These are phyloP conservation scores for Spinellus fusiger DNA, from an alignment of 192 early-diverging fungal genomes.

Conservation along the genomic window DNA sequence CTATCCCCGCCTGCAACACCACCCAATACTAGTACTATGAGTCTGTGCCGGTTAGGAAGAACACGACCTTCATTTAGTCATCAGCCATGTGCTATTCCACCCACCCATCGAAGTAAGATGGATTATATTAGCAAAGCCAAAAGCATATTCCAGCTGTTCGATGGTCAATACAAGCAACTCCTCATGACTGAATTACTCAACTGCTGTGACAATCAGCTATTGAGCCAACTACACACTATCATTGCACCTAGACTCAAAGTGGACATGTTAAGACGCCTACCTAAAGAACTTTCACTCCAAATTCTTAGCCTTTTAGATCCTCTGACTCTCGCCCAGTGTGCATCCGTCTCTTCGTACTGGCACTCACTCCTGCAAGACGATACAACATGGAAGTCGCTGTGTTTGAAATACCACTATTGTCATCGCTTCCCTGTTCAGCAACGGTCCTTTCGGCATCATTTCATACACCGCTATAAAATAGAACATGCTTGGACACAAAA, in stretches of 20 bases:
- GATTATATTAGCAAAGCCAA: slow-evolving; percentile 25
- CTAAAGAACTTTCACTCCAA: slow-evolving; percentile 68
- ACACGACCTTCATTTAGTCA: background rate
- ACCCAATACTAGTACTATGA: slow-evolving; percentile 15
- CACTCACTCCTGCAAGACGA: slow-evolving; percentile 45
- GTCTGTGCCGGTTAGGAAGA: background rate
- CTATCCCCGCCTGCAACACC: slow-evolving; percentile 33
- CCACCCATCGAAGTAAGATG: slow-evolving; percentile 4
- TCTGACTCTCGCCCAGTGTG: slow-evolving; percentile 66
- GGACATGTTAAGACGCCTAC: slow-evolving; percentile 81
- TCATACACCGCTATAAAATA: slow-evolving; percentile 47
- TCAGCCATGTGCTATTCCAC: background rate
- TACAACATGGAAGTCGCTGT: slow-evolving; percentile 34
- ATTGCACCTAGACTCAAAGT: slow-evolving; percentile 69
- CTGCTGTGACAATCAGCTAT: slow-evolving; percentile 40
- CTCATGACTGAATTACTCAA: slow-evolving; percentile 40
- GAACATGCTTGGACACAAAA: slow-evolving; percentile 49
- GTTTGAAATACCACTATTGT: slow-evolving; percentile 28
- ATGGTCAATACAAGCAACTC: slow-evolving; percentile 22
- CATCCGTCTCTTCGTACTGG: slow-evolving; percentile 62
- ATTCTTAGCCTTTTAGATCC: slow-evolving; percentile 85
- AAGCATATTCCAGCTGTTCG: slow-evolving; percentile 32
- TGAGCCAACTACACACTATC: slow-evolving; percentile 41
- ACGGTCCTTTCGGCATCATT: slow-evolving; percentile 45
- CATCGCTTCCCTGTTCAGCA: slow-evolving; percentile 6